Evolutionary conservation across 2,329 filamentous ascomycete genomes (phyloP), one percentile per base, ranked within the genome.

Genomic region (Pseudocercospora pini-densiflorae): DNA sequence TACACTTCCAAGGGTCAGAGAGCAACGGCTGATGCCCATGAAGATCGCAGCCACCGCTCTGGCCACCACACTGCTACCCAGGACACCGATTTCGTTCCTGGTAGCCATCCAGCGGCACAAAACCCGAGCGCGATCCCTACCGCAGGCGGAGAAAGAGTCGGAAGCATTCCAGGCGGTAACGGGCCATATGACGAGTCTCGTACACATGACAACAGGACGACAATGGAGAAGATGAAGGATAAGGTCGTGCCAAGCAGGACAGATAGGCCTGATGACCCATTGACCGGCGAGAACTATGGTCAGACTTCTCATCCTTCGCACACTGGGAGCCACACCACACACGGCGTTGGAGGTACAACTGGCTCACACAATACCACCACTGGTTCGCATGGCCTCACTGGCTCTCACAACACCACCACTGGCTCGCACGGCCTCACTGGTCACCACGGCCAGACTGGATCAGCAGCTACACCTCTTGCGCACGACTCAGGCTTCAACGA

Each of bases 71-170:
- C 45, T 6, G 49, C 45, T 19, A 54, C 31, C 8, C 59, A 66
- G 49, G 60, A 60, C 57, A 31, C 55, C 29, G 65, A 62, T 21
- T 59, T 67, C n/a, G 54, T 68, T 10, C 64, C 68, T 31, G 70
- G 63, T n/a, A 64, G 64, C 19, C 62, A 68, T 33, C 64, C 66
- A 59, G 59, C 51, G 19, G 61, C 65, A 24, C 69, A 75, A 59
- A 75, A 75, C 61, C 68, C 62, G 24, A 57, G 61, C n/a, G 69
- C 73, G n/a, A 73, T 76, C 31, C 74, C 74, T 14, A 73, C 70
- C 27, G 74, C 74, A 27, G 74, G 74, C 27, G 73, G 72, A 16
- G 62, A 71, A 49, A 67, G 66, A 54, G 60, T 75, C 5, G 72
- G 71, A 60, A 63, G 53, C 40, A 53, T 43, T 14, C 21, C 47